phyloP scores from a whole-genome alignment of 1,139 yeast species.

The Yamadazyma songkhlaensis region DNA sequence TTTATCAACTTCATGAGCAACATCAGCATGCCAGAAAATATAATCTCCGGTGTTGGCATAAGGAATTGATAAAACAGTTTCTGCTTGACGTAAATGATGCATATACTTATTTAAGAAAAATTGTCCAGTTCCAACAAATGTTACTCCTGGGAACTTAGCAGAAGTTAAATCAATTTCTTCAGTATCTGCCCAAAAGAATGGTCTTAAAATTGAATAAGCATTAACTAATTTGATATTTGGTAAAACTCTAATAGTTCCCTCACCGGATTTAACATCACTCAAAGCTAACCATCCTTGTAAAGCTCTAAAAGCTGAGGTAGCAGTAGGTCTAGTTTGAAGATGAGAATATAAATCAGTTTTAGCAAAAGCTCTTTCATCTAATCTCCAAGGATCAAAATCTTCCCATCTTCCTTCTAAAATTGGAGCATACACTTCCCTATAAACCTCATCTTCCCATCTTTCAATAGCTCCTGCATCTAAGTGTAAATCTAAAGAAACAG shows the following conservation, averaged over 20 bases:
- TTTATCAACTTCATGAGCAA: slow-evolving; percentile 46
- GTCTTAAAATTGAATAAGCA: slow-evolving; percentile 43
- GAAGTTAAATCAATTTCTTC: slow-evolving; percentile 23
- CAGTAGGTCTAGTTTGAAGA: slow-evolving; percentile 21
- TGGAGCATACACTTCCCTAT: slow-evolving; percentile 34
- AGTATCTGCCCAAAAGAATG: slow-evolving; percentile 33
- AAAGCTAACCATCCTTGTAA: slow-evolving; percentile 51
- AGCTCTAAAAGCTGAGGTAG: slow-evolving; percentile 40
- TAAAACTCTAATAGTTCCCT: slow-evolving; percentile 42
- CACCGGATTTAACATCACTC: slow-evolving; percentile 31
- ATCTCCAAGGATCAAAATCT: slow-evolving; percentile 42
- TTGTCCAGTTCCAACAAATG: slow-evolving; percentile 20
- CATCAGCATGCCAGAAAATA: slow-evolving; percentile 51
- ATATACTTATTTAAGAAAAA: slow-evolving; percentile 15
- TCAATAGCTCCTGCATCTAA: slow-evolving; percentile 47
- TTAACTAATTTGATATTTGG: slow-evolving; percentile 37
- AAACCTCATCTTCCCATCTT: slow-evolving; percentile 30
- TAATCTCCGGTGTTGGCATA: slow-evolving; percentile 38
- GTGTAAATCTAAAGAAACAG: slow-evolving; percentile 37
- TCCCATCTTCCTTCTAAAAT: slow-evolving; percentile 49
- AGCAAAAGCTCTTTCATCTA: slow-evolving; percentile 35
- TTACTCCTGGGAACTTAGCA: slow-evolving; percentile 22
- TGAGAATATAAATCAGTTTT: slow-evolving; percentile 30
- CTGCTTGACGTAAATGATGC: slow-evolving; percentile 24
- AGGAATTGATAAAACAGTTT: slow-evolving; percentile 29